Percentiles rank a stretch among this genome's conserved stretches.
phyloP scores from a whole-genome alignment of 257 asterid species.

The Solanum medicagineum region DNA sequence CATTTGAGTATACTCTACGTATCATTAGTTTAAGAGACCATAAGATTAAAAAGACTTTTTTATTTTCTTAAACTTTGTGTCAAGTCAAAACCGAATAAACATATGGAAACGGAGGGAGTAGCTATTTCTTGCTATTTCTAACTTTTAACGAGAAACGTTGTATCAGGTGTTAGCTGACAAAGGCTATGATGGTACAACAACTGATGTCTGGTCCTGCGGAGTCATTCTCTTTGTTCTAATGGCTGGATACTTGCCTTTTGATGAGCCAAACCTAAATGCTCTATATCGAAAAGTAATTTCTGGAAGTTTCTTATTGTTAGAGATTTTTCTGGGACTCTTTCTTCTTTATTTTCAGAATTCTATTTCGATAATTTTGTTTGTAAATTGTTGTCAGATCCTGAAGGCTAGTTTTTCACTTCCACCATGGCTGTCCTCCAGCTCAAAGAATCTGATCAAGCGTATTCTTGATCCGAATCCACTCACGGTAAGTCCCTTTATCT shows the following conservation, averaged over 20 bases:
- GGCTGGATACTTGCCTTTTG: slow-evolving; percentile 75
- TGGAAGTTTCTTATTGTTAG: neutral
- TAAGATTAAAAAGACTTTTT: fast-evolving
- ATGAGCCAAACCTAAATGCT: slow-evolving; percentile 45
- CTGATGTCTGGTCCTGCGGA: slow-evolving; percentile 88
- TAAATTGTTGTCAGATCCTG: slow-evolving; percentile 32
- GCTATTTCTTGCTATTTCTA: neutral
- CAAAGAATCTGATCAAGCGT: slow-evolving; percentile 42
- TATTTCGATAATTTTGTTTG: neutral
- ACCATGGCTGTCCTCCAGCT: slow-evolving; percentile 59
- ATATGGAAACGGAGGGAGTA: neutral
- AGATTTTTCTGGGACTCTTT: neutral
- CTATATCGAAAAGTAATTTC: slow-evolving; percentile 50
- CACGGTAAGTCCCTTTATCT: slow-evolving; percentile 34
- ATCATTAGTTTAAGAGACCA: neutral
- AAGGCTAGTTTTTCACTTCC: slow-evolving; percentile 57
- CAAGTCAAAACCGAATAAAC: neutral
- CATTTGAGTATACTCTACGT: neutral
- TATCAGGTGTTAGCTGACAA: slow-evolving; percentile 54
- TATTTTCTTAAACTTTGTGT: neutral
- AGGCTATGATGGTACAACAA: slow-evolving; percentile 71
- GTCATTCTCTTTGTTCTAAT: slow-evolving; percentile 75
- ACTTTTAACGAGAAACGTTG: slow-evolving; percentile 9
- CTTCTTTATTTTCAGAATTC: neutral
- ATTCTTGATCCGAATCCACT: slow-evolving; percentile 71